phyloP scores from a whole-genome alignment of 306 rosid species.

The Prunus persica region DNA sequence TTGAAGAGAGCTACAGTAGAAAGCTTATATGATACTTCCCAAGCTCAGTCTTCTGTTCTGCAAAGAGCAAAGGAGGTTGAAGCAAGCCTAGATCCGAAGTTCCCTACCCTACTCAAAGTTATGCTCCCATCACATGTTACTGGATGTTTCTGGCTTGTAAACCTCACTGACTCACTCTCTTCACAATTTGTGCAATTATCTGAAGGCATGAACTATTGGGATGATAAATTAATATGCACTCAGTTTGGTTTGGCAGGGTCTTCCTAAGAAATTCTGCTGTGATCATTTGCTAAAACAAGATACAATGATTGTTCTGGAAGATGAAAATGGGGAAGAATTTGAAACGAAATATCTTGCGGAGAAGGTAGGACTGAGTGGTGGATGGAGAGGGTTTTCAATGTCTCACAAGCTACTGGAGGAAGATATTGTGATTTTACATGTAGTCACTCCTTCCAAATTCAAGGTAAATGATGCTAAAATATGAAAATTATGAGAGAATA shows the following conservation, averaged over 20 bases:
- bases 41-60: slow-evolving; percentile 5
- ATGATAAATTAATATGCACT: background rate
- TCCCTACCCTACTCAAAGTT: slow-evolving; percentile 32
- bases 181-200: background rate
- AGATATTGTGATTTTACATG: slow-evolving; percentile 40
- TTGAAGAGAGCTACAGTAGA: slow-evolving; percentile 17
- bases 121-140: slow-evolving; percentile 48
- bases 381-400: slow-evolving; percentile 48
- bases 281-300: slow-evolving; percentile 34
- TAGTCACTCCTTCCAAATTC: slow-evolving; percentile 34
- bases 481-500: too few relatives aligned
- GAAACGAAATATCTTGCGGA: slow-evolving; percentile 31
- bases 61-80: slow-evolving; percentile 34
- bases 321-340: slow-evolving; percentile 29
- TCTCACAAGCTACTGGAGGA: slow-evolving; percentile 28
- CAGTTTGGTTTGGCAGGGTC: slow-evolving; percentile 39
- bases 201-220: background rate
- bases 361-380: slow-evolving; percentile 41
- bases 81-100: slow-evolving; percentile 20
- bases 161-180: background rate
- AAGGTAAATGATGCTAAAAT: too few relatives aligned
- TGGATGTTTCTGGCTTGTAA: slow-evolving; percentile 52
- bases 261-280: slow-evolving; percentile 32
- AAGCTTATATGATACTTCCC: background rate
- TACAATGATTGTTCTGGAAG: slow-evolving; percentile 33